These are phyloP conservation scores for Schwanniomyces vanrijiae DNA, from an alignment of 805 yeast genomes.

Conservation along the genomic window DNA sequence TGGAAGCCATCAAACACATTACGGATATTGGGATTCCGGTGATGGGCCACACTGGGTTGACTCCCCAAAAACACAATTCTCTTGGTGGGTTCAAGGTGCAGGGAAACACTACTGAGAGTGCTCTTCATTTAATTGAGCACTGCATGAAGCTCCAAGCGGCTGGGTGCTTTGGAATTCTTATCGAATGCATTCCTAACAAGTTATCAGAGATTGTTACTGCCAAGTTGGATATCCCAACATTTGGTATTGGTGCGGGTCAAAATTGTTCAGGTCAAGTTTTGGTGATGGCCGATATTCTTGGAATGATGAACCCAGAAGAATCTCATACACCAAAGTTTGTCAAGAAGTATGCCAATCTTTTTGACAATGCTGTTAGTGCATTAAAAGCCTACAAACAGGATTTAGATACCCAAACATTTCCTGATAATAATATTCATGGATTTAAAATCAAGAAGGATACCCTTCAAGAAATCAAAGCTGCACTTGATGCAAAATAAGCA, in stretches of 20 bases:
- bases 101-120: constrained; percentile 59
- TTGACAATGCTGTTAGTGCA: constrained; percentile 49
- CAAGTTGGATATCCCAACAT: constrained; percentile 68
- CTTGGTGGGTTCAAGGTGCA: constrained; percentile 89
- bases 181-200: constrained; percentile 84
- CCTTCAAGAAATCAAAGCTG: constrained; percentile 22
- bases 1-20: constrained; percentile 53
- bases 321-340: constrained; percentile 67
- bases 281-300: constrained; percentile 82
- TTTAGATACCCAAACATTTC: constrained; percentile 57
- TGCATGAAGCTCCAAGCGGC: constrained; percentile 69
- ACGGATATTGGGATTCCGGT: constrained; percentile 79
- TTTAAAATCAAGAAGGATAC: constrained; percentile 70
- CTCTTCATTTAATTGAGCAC: constrained; percentile 58
- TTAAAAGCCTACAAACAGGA: constrained; percentile 58
- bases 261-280: constrained; percentile 85
- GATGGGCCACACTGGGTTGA: constrained; percentile 87
- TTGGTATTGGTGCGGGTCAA: constrained; percentile 95
- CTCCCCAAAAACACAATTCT: constrained; percentile 82
- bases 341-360: constrained; percentile 60
- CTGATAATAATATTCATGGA: constrained; percentile 58
- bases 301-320: constrained; percentile 58
- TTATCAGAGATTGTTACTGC: constrained; percentile 66
- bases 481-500: background rate
- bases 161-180: constrained; percentile 72